A percentile compares a stretch with the other conserved stretches of the same genome.
These are phyloP conservation scores for Kluyveromyces aestuarii DNA, from an alignment of 805 yeast genomes.

Conservation along the genomic window DNA sequence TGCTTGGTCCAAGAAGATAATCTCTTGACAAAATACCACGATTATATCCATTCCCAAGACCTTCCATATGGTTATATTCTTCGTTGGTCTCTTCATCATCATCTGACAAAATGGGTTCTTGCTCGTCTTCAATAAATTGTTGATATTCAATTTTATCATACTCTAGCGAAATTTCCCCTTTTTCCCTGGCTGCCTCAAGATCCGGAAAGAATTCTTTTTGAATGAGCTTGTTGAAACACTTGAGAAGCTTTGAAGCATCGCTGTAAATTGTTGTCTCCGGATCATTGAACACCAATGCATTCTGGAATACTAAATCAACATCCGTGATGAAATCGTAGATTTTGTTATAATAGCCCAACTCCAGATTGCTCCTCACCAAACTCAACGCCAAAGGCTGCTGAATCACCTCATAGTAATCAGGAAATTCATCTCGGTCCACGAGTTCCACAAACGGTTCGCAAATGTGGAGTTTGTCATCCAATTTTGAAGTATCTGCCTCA, in stretches of 20 bases:
- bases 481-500: slow-evolving; percentile 8
- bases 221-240: slow-evolving; percentile 35
- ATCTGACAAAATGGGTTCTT: slow-evolving; percentile 2
- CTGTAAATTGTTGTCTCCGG: slow-evolving; percentile 61
- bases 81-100: slow-evolving; percentile 18
- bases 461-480: slow-evolving; percentile 29
- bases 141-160: slow-evolving; percentile 24
- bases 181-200: slow-evolving; percentile 22
- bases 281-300: slow-evolving; percentile 73
- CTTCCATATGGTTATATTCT: slow-evolving; percentile 24
- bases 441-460: slow-evolving; percentile 69
- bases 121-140: slow-evolving; percentile 16
- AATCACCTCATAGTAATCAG: slow-evolving; percentile 71
- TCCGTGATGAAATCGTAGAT: slow-evolving; percentile 53
- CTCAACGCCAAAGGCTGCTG: slow-evolving; percentile 66
- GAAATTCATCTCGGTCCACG: slow-evolving; percentile 61
- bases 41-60: slow-evolving; percentile 27
- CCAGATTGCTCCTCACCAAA: slow-evolving; percentile 44
- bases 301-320: slow-evolving; percentile 55
- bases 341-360: slow-evolving; percentile 41
- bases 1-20: slow-evolving; percentile 20
- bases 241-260: slow-evolving; percentile 57
- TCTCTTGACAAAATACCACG: slow-evolving; percentile 23
- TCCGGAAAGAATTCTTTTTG: slow-evolving; percentile 20
- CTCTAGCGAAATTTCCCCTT: slow-evolving; percentile 24